Evolutionary conservation across 495 filamentous ascomycete genomes (phyloP), one percentile per base, ranked within the genome.

Genomic region (Podospora sp.): DNA sequence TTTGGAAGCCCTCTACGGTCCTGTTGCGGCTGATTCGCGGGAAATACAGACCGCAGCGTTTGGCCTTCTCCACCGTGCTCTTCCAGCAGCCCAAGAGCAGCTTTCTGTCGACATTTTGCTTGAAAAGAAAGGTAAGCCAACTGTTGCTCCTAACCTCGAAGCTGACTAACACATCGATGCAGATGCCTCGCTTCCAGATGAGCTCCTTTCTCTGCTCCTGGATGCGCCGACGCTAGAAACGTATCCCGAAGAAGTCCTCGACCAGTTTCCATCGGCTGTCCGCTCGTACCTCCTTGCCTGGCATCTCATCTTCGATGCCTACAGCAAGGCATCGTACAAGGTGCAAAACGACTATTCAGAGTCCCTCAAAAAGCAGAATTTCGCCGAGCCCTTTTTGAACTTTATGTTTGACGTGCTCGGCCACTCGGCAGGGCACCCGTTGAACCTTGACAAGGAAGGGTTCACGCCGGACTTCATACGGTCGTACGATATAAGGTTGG

Each of bases 291-390:
- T 98, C n/a, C 79, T 97, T 27, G 91, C 93, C 50, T 98, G 95
- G 95, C 86, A 92, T 65, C 79, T 98, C 16, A 86, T 97, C 2
- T 97, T 96, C 73, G 93, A 95, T 71, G 90, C 93, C 66, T 95
- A 95, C 74, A 80, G 84, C 58, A 88, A 89, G 52, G 87, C 93
- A 6, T 93, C 93, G 5, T 88, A 89, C 74, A 89, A 91, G 72
- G 88, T 97, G 11, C 89, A 90, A 71, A 85, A 84, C 56, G 88
- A 93, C 71, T 99, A 98, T 73, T 83, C 86, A 0, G 82, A 89
- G 4, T 85, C 87, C 35, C 84, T 97, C 63, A 93, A 92, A 75
- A 86, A 91, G 29, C 90, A 89, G 18, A 82, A 88, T 20, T 90
- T 89, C 59, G 74, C 94, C 2, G 76, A 81, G 7, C 87, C 90